Evolutionary conservation across 1,284 basidiomycete species (phyloP).

Genomic region (Tranzscheliella williamsii): DNA sequence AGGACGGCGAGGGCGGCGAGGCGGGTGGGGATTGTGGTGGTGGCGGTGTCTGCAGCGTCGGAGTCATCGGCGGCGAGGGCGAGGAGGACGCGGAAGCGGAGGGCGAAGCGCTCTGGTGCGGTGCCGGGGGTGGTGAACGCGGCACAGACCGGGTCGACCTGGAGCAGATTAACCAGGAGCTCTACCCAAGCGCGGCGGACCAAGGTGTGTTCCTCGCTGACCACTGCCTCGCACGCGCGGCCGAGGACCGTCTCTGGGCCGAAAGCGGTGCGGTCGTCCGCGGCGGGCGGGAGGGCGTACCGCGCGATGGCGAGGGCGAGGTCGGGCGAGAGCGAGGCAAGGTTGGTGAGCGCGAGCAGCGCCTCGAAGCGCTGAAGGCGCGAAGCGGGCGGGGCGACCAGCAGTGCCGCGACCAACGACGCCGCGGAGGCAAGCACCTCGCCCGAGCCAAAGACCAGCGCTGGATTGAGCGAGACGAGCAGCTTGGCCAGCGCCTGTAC

Average conservation of each 20-base stretch:
- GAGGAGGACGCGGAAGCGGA: background rate
- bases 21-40: background rate
- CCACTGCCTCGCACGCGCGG: slow-evolving; percentile 64
- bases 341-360: slow-evolving; percentile 91
- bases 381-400: slow-evolving; percentile 63
- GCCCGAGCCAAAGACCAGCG: slow-evolving; percentile 75
- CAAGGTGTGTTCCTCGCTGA: slow-evolving; percentile 77
- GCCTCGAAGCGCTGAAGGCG: slow-evolving; percentile 87
- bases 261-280: slow-evolving; percentile 1
- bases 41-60: no score
- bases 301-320: slow-evolving; percentile 61
- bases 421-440: slow-evolving; percentile 15
- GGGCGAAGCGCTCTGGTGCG: slow-evolving; percentile 16
- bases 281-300: background rate
- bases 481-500: slow-evolving; percentile 91
- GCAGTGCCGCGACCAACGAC: slow-evolving; percentile 27
- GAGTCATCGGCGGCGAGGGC: background rate
- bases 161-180: slow-evolving; percentile 88
- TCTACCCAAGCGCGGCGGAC: slow-evolving; percentile 85
- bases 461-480: slow-evolving; percentile 83
- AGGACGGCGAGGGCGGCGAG: background rate
- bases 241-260: slow-evolving; percentile 11
- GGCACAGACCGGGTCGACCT: slow-evolving; percentile 70
- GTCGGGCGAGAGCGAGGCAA: slow-evolving; percentile 69
- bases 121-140: slow-evolving; percentile 67